These are phyloP conservation scores for Cryptococcus floricola DNA, from an alignment of 1,284 basidiomycete genomes.

Conservation along the genomic window DNA sequence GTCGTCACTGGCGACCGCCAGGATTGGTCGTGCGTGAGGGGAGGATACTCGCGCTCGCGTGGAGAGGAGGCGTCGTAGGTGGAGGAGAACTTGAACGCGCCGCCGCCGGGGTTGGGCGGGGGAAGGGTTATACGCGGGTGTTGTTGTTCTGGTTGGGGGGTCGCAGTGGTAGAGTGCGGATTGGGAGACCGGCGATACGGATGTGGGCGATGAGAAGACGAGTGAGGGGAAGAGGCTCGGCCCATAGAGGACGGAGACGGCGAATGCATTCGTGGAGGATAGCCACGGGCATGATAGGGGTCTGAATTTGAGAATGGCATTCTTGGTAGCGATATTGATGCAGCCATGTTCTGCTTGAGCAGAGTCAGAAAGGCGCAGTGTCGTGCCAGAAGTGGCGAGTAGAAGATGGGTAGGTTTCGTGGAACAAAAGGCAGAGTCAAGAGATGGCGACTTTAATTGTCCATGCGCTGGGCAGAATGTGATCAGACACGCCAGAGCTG, in stretches of 20 bases:
- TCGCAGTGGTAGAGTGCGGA: neutral
- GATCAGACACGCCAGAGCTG: neutral
- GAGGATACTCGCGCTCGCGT: neutral
- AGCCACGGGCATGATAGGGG: slow-evolving; percentile 1
- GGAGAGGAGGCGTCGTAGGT: neutral
- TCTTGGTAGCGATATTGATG: slow-evolving; percentile 14
- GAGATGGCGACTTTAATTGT: too few species aligned
- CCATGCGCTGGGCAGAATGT: neutral
- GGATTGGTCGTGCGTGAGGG: neutral
- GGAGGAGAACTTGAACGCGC: slow-evolving; percentile 4
- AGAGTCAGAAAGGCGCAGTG: neutral
- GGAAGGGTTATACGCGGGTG: slow-evolving; percentile 16
- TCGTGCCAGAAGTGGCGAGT: neutral
- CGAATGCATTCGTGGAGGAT: neutral
- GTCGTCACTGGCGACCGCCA: neutral
- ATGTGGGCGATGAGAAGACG: slow-evolving; percentile 11
- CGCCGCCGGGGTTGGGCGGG: slow-evolving; percentile 8
- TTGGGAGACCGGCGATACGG: slow-evolving; percentile 6
- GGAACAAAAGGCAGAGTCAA: neutral
- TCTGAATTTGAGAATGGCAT: slow-evolving; percentile 10
- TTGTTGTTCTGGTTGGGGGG: neutral
- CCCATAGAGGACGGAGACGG: neutral
- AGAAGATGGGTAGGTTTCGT: neutral
- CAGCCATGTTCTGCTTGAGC: slow-evolving; percentile 13
- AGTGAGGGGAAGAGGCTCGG: slow-evolving; percentile 4